These are phyloP conservation scores for Flaveria ramosissima DNA, from an alignment of 129 eudicot species.

Conservation along the genomic window DNA sequence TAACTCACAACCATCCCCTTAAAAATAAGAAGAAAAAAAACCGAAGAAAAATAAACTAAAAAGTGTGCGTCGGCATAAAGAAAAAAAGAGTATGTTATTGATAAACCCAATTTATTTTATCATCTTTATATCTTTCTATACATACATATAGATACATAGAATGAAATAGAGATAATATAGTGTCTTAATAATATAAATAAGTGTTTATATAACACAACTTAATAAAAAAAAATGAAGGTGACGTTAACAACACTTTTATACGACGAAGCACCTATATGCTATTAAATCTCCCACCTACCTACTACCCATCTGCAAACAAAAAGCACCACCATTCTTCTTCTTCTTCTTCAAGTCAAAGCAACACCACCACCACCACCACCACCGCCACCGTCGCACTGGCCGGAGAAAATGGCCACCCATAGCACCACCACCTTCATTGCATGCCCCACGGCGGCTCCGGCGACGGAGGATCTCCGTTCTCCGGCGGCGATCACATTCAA, in stretches of 20 bases:
- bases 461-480: conserved; percentile 3
- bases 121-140: no score
- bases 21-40: no score
- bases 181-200: no score
- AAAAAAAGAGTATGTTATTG: no score
- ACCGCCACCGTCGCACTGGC: background rate
- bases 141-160: no score
- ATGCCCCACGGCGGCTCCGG: conserved; percentile 13
- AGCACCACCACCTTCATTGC: conserved; percentile 19
- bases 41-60: no score
- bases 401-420: conserved; percentile 33
- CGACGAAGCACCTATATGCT: conserved; percentile 17
- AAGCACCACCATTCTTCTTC: background rate
- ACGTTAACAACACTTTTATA: conserved; percentile 9
- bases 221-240: no score
- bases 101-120: no score
- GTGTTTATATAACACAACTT: no score
- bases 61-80: no score
- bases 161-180: no score
- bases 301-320: conserved; percentile 1
- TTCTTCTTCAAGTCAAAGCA: background rate
- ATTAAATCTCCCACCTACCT: conserved; percentile 35
- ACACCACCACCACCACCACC: background rate
- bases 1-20: no score
- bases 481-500: conserved; percentile 31